phyloP scores from a whole-genome alignment of 495 filamentous ascomycete species.

The Trichoderma parareesei region DNA sequence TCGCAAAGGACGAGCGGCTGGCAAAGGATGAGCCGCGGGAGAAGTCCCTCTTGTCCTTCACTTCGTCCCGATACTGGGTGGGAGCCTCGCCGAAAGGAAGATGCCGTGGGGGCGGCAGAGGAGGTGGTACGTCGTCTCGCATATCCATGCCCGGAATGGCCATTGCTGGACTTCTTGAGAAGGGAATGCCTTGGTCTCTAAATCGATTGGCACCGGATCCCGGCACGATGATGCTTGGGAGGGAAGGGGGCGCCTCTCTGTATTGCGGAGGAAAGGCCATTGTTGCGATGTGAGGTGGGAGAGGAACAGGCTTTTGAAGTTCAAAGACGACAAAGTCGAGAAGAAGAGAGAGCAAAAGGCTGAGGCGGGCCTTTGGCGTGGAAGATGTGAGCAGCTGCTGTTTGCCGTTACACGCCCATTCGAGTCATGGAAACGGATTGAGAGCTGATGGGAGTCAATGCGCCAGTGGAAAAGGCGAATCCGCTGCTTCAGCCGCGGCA shows the following conservation, averaged over 20 bases:
- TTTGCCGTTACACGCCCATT: conserved; percentile 9
- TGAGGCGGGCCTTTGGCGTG: not conserved
- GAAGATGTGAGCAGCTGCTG: not conserved
- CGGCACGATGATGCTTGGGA: conserved; percentile 5
- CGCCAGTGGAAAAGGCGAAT: conserved; percentile 3
- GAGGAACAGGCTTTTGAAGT: not conserved
- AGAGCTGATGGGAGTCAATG: conserved; percentile 2
- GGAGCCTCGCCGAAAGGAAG: conserved; percentile 29
- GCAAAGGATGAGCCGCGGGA: conserved; percentile 10
- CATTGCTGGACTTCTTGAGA: conserved; percentile 20
- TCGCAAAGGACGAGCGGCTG: conserved; percentile 10
- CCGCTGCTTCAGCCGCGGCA: conserved; percentile 8
- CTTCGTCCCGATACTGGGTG: conserved; percentile 19
- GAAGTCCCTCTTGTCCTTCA: conserved; percentile 20
- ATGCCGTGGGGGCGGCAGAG: conserved; percentile 39
- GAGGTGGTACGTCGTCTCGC: conserved; percentile 35
- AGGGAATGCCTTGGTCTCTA: conserved; percentile 1
- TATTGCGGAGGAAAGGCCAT: conserved; percentile 6
- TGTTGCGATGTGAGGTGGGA: not conserved
- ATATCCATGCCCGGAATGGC: conserved; percentile 22
- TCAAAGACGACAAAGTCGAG: not conserved
- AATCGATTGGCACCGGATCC: conserved; percentile 3
- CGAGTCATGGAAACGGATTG: not conserved
- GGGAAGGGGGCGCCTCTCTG: not conserved
- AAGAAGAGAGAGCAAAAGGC: not conserved